phyloP scores from a whole-genome alignment of 345 rosid genomes.

The Heritiera littoralis region DNA sequence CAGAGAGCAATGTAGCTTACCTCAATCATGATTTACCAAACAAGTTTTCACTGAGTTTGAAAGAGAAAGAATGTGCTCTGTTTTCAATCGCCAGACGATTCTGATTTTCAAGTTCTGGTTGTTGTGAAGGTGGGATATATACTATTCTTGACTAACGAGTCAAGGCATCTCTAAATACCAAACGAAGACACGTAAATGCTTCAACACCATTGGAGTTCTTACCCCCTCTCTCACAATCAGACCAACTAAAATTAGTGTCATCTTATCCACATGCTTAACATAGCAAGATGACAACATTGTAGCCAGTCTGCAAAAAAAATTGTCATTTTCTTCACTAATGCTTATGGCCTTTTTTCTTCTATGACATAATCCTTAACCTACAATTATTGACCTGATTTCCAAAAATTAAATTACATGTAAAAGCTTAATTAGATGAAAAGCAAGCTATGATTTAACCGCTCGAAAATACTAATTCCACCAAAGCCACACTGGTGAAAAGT shows the following conservation, averaged over 20 bases:
- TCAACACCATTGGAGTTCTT: constrained; percentile 3
- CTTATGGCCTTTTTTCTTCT: background rate
- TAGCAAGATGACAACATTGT: background rate
- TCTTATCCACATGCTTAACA: too few relatives aligned
- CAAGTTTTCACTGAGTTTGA: background rate
- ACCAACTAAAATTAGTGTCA: background rate
- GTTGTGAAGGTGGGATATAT: background rate
- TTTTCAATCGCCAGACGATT: background rate
- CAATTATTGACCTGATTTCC: background rate
- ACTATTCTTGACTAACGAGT: background rate
- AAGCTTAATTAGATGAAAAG: background rate
- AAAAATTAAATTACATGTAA: too few relatives aligned
- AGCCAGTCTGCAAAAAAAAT: background rate
- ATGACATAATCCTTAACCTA: too few relatives aligned
- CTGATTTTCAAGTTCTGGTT: background rate
- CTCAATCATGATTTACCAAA: background rate
- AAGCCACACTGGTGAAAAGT: background rate
- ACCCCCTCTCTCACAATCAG: background rate
- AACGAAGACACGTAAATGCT: background rate
- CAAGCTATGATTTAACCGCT: background rate
- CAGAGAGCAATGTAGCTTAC: constrained; percentile 1
- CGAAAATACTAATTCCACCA: background rate
- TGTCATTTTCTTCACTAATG: background rate
- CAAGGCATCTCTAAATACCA: background rate
- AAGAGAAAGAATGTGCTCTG: background rate